phyloP scores from a whole-genome alignment of 768 basidiomycete genomes.

The Hysterangium stoloniferum region DNA sequence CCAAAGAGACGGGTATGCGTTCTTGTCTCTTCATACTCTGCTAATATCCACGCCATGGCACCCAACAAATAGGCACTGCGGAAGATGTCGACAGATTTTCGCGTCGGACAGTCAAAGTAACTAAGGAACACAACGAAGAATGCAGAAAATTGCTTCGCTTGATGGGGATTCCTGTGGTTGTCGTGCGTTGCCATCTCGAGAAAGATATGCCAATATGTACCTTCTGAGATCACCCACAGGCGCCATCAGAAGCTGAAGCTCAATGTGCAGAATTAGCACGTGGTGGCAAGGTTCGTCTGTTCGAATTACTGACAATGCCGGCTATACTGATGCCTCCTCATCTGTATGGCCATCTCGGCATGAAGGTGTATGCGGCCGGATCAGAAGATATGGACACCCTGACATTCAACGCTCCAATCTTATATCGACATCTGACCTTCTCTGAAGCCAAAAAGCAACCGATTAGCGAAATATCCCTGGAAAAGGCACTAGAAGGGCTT shows the following conservation, averaged over 20 bases:
- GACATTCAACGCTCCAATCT: conserved; percentile 86
- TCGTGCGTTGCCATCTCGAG: conserved; percentile 50
- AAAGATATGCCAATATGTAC: background rate
- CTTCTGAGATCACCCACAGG: conserved; percentile 38
- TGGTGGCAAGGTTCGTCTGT: conserved; percentile 66
- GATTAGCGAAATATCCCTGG: conserved; percentile 84
- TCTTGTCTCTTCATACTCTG: background rate
- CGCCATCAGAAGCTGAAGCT: conserved; percentile 97
- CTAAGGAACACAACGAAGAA: conserved; percentile 93
- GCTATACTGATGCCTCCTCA: background rate
- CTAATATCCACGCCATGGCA: background rate
- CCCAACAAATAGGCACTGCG: conserved; percentile 49
- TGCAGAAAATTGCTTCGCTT: conserved; percentile 78
- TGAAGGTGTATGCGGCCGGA: conserved; percentile 92
- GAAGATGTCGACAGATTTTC: conserved; percentile 91
- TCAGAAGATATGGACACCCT: conserved; percentile 99
- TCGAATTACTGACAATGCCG: background rate
- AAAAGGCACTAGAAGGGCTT: conserved; percentile 78
- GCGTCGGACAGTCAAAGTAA: conserved; percentile 89
- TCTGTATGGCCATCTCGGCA: background rate
- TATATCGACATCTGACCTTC: conserved; percentile 94
- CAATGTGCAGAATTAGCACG: conserved; percentile 98
- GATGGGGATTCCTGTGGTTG: conserved; percentile 95
- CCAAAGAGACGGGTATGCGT: conserved; percentile 74
- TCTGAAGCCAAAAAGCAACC: conserved; percentile 97